Evolutionary conservation across 768 basidiomycete species (phyloP).

Genomic region (Amylocystis lapponica): DNA sequence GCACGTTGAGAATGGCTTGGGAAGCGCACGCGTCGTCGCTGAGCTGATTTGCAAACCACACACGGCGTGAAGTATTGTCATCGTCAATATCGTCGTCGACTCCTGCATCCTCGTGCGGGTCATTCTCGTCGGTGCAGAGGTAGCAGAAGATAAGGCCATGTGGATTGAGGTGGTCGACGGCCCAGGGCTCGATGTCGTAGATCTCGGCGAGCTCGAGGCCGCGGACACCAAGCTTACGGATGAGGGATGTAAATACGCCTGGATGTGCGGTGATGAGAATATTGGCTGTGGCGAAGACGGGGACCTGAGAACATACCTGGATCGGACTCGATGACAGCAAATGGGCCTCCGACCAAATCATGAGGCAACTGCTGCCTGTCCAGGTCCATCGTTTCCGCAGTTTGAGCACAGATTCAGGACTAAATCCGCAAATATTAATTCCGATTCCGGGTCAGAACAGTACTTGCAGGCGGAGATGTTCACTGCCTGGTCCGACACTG

Average conservation of each 20-base stretch:
- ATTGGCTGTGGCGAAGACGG: not conserved
- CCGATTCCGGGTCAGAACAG: not conserved
- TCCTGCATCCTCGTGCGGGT: not conserved
- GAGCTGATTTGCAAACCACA: conserved; percentile 69
- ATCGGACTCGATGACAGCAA: conserved; percentile 53
- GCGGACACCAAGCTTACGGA: conserved; percentile 46
- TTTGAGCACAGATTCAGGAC: not conserved
- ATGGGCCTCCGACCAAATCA: conserved; percentile 58
- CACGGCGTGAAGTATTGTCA: conserved; percentile 47
- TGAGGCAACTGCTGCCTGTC: not conserved
- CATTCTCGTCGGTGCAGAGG: conserved; percentile 41
- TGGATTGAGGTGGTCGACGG: conserved; percentile 52
- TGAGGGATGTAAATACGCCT: conserved; percentile 57
- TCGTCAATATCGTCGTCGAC: conserved; percentile 16
- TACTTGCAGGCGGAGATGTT: too few relatives aligned
- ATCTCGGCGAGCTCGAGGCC: conserved; percentile 52
- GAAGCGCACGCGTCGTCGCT: conserved; percentile 63
- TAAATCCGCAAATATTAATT: not conserved
- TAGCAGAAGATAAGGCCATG: conserved; percentile 62
- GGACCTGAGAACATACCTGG: conserved; percentile 22
- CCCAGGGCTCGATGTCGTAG: conserved; percentile 60
- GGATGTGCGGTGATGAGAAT: not conserved
- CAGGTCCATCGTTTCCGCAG: not conserved
- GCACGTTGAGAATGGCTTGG: conserved; percentile 54
- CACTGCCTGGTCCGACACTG: too few relatives aligned